These are phyloP conservation scores for Pontederia crassipes DNA, from an alignment of 176 grass and related monocot genomes.

Conservation along the genomic window DNA sequence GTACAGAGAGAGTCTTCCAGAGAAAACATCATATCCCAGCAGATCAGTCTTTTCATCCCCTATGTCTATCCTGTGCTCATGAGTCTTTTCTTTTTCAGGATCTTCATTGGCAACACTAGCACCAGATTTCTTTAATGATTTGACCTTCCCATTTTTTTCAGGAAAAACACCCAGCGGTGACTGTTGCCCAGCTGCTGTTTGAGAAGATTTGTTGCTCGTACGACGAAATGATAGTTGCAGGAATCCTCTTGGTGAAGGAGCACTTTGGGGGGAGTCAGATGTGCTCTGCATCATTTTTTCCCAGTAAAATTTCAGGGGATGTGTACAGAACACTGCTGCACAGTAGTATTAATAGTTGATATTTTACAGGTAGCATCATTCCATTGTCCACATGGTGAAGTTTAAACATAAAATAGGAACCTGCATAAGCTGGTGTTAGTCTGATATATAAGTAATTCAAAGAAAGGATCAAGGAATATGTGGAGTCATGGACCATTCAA, in stretches of 20 bases:
- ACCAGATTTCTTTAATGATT: slow-evolving; percentile 46
- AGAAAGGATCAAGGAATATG: too few relatives aligned
- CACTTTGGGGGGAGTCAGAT: slow-evolving; percentile 41
- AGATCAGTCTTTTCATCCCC: slow-evolving; percentile 90
- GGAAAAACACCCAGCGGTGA: slow-evolving; percentile 70
- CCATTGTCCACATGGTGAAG: too few relatives aligned
- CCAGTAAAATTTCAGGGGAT: slow-evolving; percentile 13
- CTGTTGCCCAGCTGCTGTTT: slow-evolving; percentile 60
- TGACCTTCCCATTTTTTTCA: slow-evolving; percentile 71
- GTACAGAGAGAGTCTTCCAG: slow-evolving; percentile 57
- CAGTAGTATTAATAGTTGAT: too few relatives aligned
- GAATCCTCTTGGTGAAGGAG: slow-evolving; percentile 54
- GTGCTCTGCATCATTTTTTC: slow-evolving; percentile 50
- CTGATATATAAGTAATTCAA: too few relatives aligned
- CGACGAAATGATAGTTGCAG: slow-evolving; percentile 56
- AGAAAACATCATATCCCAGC: slow-evolving; percentile 71
- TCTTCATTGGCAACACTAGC: slow-evolving; percentile 29
- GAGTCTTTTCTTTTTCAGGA: slow-evolving; percentile 34
- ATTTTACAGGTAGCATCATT: too few relatives aligned
- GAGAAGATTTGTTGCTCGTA: slow-evolving; percentile 42
- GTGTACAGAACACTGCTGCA: not conserved
- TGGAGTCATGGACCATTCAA: too few relatives aligned
- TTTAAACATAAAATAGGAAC: too few relatives aligned
- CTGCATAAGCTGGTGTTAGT: too few relatives aligned
- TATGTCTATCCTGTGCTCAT: slow-evolving; percentile 53